Conservation (phyloP, 2,329 filamentous ascomycete genomes). For the Xylogone sp. region DNA sequence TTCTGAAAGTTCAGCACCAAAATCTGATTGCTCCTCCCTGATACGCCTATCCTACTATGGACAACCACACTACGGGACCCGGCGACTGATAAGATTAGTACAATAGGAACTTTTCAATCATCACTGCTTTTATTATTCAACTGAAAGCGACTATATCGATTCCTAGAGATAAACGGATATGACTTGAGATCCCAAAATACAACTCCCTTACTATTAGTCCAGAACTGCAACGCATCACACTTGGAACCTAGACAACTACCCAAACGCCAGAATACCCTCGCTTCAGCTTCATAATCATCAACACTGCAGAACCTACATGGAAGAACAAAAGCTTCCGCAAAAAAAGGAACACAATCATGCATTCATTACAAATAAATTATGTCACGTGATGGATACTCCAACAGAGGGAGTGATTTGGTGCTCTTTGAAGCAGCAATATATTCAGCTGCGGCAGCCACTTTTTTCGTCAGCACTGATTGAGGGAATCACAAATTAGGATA, state of each 20-base stretch:
- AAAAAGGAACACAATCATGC: neutral
- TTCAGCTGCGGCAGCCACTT: neutral
- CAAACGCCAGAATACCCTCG: neutral
- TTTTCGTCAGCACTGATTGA: neutral
- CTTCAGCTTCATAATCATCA: neutral
- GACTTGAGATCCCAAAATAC: too few relatives aligned
- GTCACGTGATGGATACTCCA: too few relatives aligned
- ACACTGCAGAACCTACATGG: neutral
- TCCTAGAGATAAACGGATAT: too few relatives aligned
- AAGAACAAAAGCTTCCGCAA: neutral
- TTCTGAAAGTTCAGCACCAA: neutral
- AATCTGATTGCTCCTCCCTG: too few relatives aligned
- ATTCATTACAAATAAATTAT: neutral
- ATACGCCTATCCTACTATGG: too few relatives aligned
- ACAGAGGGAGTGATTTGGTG: neutral
- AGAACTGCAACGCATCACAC: neutral
- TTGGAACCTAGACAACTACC: neutral
- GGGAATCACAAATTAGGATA: neutral
- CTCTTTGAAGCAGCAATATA: conserved; percentile 1
- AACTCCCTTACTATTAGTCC: too few relatives aligned
- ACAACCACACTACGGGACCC: too few relatives aligned
- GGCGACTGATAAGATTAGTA: too few relatives aligned
- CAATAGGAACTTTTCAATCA: too few relatives aligned
- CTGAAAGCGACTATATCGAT: too few relatives aligned
- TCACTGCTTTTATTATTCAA: too few relatives aligned